Base-by-base conservation (phyloP, 2,329 filamentous ascomycete genomes). In the Diaporthe amygdali region DNA sequence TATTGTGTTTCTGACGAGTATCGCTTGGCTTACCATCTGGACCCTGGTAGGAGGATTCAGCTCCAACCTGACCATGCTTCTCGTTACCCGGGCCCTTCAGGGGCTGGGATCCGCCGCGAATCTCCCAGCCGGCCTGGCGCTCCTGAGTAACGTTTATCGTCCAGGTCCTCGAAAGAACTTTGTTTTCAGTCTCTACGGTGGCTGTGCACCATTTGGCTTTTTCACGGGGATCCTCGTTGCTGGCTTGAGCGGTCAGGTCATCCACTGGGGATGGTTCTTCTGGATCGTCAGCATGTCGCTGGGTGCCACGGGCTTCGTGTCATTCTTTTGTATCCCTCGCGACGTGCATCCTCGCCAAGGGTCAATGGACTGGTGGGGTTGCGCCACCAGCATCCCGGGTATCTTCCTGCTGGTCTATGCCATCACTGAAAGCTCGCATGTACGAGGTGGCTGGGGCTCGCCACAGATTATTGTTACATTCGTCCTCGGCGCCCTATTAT, bases 371-470 rank as follows among this genome's bases (percentile, higher is more conserved):
- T 92, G 89, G 87, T 80, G 83, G 49, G 91, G 91, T 1, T 81
- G 85, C 12, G 75, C 81, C 2, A 82, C 89, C 15, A 89, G 89
- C 9, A 82, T 91, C 3, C 81, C 83, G 0, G 91, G 90, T 0
- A 79, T 92, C 3, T 84, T 92, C 12, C 82, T 94, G 17, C 81
- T 92, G 74, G 89, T 93, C 2, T 94, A 91, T 75, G 88, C 91
- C 1, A 86, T 94, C 68, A 92, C 91, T 1, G 89, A 93, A 70
- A 89, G 88, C 44, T 87, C 89, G 0, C 89, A 92, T 77, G 90
- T 90, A 1, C 83, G 87, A 0, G 76, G 87, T 5, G 86, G 88
- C 10, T 94, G 92, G 92, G 83, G 80, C 34, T 91, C 90, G 2
- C 89, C 90, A 0, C 92, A 93, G 72, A 91, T 93, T 66, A 84